Evolutionary conservation across 108 stramenopile species (phyloP), one percentile per base, ranked within the genome.

Genomic region (Stephanodiscus triporus): DNA sequence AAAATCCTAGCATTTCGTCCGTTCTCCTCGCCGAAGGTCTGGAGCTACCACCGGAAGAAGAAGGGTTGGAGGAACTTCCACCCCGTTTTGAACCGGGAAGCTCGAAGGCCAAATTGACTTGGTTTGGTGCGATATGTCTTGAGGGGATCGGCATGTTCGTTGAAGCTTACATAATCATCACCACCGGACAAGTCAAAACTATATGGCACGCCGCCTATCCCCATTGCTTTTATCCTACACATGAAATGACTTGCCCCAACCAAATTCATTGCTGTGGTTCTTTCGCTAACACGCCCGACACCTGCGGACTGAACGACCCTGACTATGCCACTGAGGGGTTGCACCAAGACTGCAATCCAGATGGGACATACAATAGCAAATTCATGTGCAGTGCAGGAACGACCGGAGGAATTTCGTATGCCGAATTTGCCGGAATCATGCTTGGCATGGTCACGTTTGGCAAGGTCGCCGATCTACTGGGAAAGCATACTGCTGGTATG

Each of bases 341-440:
- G 43, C 13, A 45, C 16, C 43, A 14, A 57, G 4, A 26, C 37
- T 63, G 62, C 62, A 42, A 63, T 45, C 19, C 38, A 36, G 62
- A 63, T 40, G 62, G 62, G 43, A 43, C 62, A 19, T 63, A 63
- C 24, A 63, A 34, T 0, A 22, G 30, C 11, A 34, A 63, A 10
- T n/a, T 63, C 62, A 24, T 63, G 17, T 63, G 62, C 11, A 40
- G 17, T 58, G 34, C 57, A 13, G 13, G 22, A 4, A 27, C 47
- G 8, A 36, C 58, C 5, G 59, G 59, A 23, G 57, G 58, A 6
- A 22, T 76, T 9, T 61, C 57, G 20, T 76, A 76, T 60, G 59
- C 59, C 27, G 75, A 76, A 34, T 76, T 78, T 53, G 71, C 71
- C 19, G 77, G 77, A 10, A 64, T 78, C 34, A 78, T 78, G 70